Percentiles rank a stretch among this genome's conserved stretches.
Evolutionary conservation across 2,329 filamentous ascomycete species (phyloP).

Genomic region (Trichoderma sp.): DNA sequence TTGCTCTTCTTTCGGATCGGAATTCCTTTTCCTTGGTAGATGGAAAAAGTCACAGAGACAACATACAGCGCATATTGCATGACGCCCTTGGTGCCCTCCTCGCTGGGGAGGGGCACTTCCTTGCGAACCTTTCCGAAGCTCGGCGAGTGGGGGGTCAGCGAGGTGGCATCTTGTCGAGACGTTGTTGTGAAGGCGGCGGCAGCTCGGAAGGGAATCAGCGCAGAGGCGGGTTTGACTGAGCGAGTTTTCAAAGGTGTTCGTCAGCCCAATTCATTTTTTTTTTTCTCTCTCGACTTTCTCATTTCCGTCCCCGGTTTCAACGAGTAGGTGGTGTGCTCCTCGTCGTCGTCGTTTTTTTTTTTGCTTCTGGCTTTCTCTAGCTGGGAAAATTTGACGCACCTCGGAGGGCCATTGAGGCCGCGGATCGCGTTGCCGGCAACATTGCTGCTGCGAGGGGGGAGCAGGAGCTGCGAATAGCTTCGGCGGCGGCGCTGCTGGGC

Average conservation of each 20-base stretch:
- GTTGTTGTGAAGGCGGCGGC: slow-evolving; percentile 63
- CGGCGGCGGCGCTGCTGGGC: slow-evolving; percentile 19
- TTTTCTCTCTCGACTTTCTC: background rate
- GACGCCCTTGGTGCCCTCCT: slow-evolving; percentile 74
- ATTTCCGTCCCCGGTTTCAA: background rate
- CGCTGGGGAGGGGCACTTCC: slow-evolving; percentile 73
- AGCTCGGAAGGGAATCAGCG: slow-evolving; percentile 61
- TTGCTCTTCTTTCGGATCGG: slow-evolving; percentile 13
- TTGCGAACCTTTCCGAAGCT: slow-evolving; percentile 56
- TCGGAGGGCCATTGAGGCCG: slow-evolving; percentile 52
- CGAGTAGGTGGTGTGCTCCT: background rate
- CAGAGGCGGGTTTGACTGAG: slow-evolving; percentile 63
- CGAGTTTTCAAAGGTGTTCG: background rate
- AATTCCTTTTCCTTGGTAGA: background rate
- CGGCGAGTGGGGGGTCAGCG: slow-evolving; percentile 51
- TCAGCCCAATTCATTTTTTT: background rate
- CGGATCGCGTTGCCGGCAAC: slow-evolving; percentile 49
- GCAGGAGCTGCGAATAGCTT: slow-evolving; percentile 22
- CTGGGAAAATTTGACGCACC: slow-evolving; percentile 37
- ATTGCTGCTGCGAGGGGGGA: slow-evolving; percentile 33
- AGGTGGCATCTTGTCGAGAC: slow-evolving; percentile 61
- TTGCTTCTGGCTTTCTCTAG: background rate
- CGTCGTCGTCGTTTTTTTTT: background rate
- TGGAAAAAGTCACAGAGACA: background rate
- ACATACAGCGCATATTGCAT: slow-evolving; percentile 85